These are phyloP conservation scores for Cryptococcus sp. DNA, from an alignment of 1,284 basidiomycete genomes.

Conservation along the genomic window DNA sequence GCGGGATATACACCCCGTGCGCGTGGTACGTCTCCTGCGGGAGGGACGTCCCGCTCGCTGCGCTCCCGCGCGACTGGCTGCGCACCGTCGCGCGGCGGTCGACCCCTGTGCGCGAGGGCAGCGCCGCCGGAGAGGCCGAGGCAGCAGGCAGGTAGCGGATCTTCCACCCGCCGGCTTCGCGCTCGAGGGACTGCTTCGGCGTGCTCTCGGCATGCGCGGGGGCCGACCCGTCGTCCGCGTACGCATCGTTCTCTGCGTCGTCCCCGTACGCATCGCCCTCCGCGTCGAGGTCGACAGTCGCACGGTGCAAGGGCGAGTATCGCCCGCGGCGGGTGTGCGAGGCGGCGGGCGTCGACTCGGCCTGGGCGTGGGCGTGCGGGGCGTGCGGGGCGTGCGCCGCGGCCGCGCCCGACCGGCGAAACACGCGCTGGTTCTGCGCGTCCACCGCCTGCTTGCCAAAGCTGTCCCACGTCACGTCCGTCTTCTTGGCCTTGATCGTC, in stretches of 20 bases:
- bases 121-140: slow-evolving; percentile 5
- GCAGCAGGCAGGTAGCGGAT: slow-evolving; percentile 15
- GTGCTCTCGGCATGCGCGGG: slow-evolving; percentile 22
- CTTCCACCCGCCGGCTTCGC: slow-evolving; percentile 35
- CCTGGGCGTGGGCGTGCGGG: not conserved
- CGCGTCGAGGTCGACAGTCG: too few species aligned
- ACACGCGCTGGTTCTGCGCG: slow-evolving; percentile 9
- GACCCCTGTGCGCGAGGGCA: slow-evolving; percentile 1
- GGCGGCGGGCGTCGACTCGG: slow-evolving; percentile 6
- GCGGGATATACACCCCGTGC: slow-evolving; percentile 3
- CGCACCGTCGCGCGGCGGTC: slow-evolving; percentile 2
- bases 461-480: slow-evolving; percentile 38
- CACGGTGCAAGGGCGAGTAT: too few species aligned
- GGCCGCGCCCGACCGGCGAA: not conserved
- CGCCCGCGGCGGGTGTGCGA: slow-evolving; percentile 1
- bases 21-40: slow-evolving; percentile 1
- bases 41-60: not conserved
- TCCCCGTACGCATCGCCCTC: too few species aligned
- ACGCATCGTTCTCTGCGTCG: too few species aligned
- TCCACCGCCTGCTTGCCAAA: slow-evolving; percentile 36
- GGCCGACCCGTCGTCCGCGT: slow-evolving; percentile 4
- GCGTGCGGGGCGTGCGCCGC: slow-evolving; percentile 8
- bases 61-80: not conserved
- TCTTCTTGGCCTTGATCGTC: slow-evolving; percentile 29
- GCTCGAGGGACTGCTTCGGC: slow-evolving; percentile 39